Conservation (phyloP, 441 rosid genomes). For the Francoa sonchifolia region DNA sequence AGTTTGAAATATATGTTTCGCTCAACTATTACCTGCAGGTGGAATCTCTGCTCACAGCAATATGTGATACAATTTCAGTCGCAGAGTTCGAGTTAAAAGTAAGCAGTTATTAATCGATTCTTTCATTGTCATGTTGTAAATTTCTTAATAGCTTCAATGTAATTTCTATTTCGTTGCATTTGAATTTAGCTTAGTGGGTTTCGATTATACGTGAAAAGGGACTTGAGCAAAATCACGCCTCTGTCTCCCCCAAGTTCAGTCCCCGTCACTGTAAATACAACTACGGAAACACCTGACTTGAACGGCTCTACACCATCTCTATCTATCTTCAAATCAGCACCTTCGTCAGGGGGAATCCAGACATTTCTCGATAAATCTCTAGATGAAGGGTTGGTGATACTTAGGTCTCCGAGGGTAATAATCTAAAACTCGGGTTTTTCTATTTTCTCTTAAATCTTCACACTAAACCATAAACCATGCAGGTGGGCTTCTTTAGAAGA, state of each 20-base stretch:
- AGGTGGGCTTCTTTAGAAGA: constrained; percentile 78
- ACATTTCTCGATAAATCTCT: constrained; percentile 44
- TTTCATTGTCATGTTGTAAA: background rate
- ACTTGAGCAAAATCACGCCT: constrained; percentile 29
- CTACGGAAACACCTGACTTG: constrained; percentile 16
- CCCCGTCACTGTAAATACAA: constrained; percentile 19
- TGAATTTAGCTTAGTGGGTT: constrained; percentile 54
- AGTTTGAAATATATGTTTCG: too few species aligned
- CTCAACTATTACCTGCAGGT: constrained; percentile 40
- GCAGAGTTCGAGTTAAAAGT: constrained; percentile 80
- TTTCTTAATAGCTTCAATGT: constrained; percentile 8
- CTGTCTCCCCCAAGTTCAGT: constrained; percentile 23
- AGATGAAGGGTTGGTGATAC: constrained; percentile 66
- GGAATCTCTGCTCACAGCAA: constrained; percentile 52
- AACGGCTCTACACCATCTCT: constrained; percentile 49
- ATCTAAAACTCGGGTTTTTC: constrained; percentile 7
- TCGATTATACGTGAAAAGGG: constrained; percentile 46
- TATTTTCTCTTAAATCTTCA: constrained; percentile 1
- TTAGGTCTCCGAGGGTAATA: constrained; percentile 70
- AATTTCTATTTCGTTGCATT: constrained; percentile 6
- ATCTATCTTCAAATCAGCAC: constrained; percentile 37
- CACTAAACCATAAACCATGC: too few species aligned
- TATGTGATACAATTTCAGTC: constrained; percentile 51
- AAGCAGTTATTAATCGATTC: constrained; percentile 15
- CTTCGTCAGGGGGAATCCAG: constrained; percentile 25